These are phyloP conservation scores for Boletus fagicola DNA, from an alignment of 768 basidiomycete genomes.

Conservation along the genomic window DNA sequence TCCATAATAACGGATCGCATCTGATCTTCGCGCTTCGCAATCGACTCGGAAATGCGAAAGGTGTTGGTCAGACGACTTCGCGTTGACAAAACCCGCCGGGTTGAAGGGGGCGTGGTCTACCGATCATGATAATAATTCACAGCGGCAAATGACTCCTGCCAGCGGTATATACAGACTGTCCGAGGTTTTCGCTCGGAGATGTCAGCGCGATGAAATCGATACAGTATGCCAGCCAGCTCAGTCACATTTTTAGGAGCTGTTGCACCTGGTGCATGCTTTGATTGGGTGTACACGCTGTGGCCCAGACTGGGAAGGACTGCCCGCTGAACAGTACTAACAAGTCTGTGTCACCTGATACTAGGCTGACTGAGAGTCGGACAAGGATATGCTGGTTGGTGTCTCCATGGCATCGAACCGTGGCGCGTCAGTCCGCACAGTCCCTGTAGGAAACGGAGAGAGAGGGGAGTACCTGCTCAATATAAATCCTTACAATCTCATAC, in stretches of 20 bases:
- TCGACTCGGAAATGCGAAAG: constrained; percentile 9
- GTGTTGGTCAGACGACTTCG: neutral
- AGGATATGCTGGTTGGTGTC: neutral
- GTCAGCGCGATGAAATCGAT: neutral
- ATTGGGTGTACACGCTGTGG: neutral
- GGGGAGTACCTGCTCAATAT: neutral
- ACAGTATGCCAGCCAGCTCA: neutral
- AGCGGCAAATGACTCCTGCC: neutral
- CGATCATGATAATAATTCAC: neutral
- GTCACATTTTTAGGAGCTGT: neutral
- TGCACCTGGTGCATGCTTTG: neutral
- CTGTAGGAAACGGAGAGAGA: neutral
- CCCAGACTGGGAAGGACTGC: neutral
- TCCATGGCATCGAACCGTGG: neutral
- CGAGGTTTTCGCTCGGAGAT: constrained; percentile 16
- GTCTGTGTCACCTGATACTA: neutral
- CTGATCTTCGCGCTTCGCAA: neutral
- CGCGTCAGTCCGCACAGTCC: neutral
- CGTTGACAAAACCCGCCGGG: neutral
- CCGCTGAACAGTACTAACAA: neutral
- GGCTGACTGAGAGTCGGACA: neutral
- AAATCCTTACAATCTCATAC: neutral
- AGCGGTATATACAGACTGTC: neutral
- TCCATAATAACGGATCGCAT: constrained; percentile 1
- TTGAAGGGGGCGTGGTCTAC: neutral